Base-by-base conservation (phyloP, 441 rosid genomes). In the Populus hybrid region DNA sequence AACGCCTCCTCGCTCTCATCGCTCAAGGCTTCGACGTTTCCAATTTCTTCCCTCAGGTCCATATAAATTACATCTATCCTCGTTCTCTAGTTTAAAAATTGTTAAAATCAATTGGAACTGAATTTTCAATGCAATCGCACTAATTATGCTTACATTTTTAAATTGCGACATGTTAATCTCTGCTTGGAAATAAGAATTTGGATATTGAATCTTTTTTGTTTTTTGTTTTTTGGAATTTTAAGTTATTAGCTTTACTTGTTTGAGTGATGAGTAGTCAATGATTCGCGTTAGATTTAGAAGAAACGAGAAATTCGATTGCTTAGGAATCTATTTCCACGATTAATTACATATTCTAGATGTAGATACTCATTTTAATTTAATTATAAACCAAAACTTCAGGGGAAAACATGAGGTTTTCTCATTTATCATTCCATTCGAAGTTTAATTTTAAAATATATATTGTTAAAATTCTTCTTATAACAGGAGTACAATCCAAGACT, bases 11-110 rank as follows among this genome's bases (percentile, higher is more conserved):
- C 76, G 99, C 97, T 72, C 93, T 92, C 76, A 91, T 94, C 74
- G 97, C 97, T 56, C 98, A 92, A 79, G 99, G 99, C 42, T 90
- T 88, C 72, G 99, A 95, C 42, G 98, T 94, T 82, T 90, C 99
- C 90, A 95, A 92, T 86, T 94, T 89, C 89, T 95, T 95, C 85
- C 98, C 97, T 76, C 97, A 92, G 99, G 99, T 89, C 59, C 75
- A 10, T 64, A 2, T 67, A 45, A 14, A 45, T 45, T 14, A 45
- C 56, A 45, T 45, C 56, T 45, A 4, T 45, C 6, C 56, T 45
- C 56, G 12, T 45, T 45, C 20, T 45, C 56, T 45, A 45, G 56
- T 45, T 45, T 45, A 45, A 45, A 45, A 45, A 11, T 45, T 14
- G 56, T 14, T 45, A 45, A 45, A 45, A 45, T 12, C 56, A 45